These are phyloP conservation scores for Xylaria multiplex DNA, from an alignment of 2,329 filamentous ascomycete species.

Conservation along the genomic window DNA sequence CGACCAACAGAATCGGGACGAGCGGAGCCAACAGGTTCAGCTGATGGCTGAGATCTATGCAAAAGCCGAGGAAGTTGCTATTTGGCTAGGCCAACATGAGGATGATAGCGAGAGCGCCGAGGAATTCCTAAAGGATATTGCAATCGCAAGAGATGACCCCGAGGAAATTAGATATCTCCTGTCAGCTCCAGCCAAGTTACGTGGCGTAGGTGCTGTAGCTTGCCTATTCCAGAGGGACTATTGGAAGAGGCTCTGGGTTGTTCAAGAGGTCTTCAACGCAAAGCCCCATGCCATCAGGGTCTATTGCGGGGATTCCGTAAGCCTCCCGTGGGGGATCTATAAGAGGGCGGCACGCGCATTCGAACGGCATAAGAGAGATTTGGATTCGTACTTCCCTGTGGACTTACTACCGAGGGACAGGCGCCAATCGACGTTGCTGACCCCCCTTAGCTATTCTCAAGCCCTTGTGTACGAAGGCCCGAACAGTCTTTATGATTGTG, in stretches of 20 bases:
- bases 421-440: conserved; percentile 21
- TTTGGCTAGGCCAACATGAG: conserved; percentile 40
- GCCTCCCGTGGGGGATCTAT: conserved; percentile 41
- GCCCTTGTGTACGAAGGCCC: conserved; percentile 37
- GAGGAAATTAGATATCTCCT: conserved; percentile 33
- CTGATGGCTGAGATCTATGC: conserved; percentile 39
- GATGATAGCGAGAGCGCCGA: conserved; percentile 35
- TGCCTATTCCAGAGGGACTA: conserved; percentile 51
- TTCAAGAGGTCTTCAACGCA: conserved; percentile 48
- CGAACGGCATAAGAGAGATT: conserved; percentile 27
- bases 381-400: conserved; percentile 15
- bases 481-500: conserved; percentile 24
- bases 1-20: conserved; percentile 37
- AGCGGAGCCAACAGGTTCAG: conserved; percentile 33
- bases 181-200: conserved; percentile 7
- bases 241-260: conserved; percentile 50
- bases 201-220: conserved; percentile 42
- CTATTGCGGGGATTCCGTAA: conserved; percentile 41
- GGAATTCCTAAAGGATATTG: conserved; percentile 31
- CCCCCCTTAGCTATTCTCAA: conserved; percentile 26
- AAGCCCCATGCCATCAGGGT: conserved; percentile 32
- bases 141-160: not conserved
- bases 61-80: conserved; percentile 33
- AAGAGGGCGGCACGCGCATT: conserved; percentile 34
- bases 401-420: not conserved